Conservation (phyloP, 139 green algal species). For the Nannochloris sp. region DNA sequence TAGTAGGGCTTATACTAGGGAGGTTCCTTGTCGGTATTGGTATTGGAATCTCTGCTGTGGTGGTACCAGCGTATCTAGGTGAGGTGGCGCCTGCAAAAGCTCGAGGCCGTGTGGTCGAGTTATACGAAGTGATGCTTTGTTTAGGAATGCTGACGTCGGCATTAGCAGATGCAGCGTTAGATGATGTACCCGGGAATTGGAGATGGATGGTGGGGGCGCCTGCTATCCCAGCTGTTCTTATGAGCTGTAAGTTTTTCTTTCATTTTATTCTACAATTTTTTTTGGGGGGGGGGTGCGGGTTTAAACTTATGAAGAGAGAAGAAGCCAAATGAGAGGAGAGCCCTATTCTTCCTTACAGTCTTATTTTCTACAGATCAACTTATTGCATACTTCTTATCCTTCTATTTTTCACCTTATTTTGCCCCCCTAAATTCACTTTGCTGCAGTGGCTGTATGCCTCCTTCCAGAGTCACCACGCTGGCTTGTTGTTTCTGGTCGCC, state of each 20-base stretch:
- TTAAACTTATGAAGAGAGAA: no score
- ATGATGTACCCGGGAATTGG: slow-evolving; percentile 38
- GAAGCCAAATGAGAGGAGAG: no score
- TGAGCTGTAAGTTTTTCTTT: slow-evolving; percentile 24
- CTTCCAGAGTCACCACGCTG: slow-evolving; percentile 76
- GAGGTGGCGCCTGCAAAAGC: slow-evolving; percentile 60
- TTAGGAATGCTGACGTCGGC: slow-evolving; percentile 61
- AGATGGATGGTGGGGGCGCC: slow-evolving; percentile 65
- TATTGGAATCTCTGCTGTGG: slow-evolving; percentile 66
- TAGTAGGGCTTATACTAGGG: slow-evolving; percentile 52
- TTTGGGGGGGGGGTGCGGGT: no score
- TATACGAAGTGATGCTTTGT: slow-evolving; percentile 71
- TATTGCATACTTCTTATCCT: background rate
- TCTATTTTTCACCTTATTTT: background rate
- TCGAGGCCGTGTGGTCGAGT: slow-evolving; percentile 52
- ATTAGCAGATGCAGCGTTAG: slow-evolving; percentile 52
- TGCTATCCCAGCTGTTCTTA: slow-evolving; percentile 30
- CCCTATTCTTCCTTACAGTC: no score
- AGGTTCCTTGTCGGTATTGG: slow-evolving; percentile 64
- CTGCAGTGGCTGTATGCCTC: slow-evolving; percentile 42
- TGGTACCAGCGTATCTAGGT: slow-evolving; percentile 75
- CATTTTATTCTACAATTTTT: no score
- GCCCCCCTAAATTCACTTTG: background rate
- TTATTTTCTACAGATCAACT: no score
- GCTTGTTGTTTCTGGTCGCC: slow-evolving; percentile 56